Base-by-base conservation (phyloP, 2,329 filamentous ascomycete genomes). In the Samsoniella hepiali region DNA sequence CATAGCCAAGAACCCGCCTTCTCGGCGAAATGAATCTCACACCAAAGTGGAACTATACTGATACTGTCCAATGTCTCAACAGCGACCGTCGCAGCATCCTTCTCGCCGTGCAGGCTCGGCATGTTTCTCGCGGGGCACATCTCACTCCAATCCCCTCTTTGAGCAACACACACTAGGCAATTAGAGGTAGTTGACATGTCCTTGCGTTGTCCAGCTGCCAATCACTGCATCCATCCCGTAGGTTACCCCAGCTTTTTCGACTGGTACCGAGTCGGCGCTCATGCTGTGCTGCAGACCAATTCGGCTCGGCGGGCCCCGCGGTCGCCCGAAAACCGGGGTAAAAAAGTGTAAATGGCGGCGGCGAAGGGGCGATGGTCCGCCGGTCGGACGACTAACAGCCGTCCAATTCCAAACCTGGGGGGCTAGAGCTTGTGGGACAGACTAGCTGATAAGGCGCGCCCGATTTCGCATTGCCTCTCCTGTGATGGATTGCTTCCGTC, bases 311-410 rank as follows among this genome's bases (percentile, higher is more conserved):
- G 58, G 58, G 29, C 58, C 58, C 58, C 58, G 58, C 58, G 58
- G 49, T 57, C 31, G n/a, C 44, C 53, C 54, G 53, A 63, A 56
- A 63, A 50, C 45, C 45, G 53, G 53, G 61, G 45, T 50, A 63
- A 34, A 44, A 22, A 31, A 22, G 31, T 45, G 60, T 55, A 54
- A 40, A 54, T 42, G 58, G 36, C 58, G 56, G 32, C 51, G 51
- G 32, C 44, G 32, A n/a, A 34, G 34, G 32, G 32, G 45, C 47
- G 36, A 59, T 54, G 49, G 59, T 38, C 51, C 51, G 59, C 34
- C 42, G 45, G 22, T 49, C 57, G 40, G 40, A 56, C 59, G n/a
- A 38, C 31, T 47, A 62, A 47, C 32, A 40, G 44, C 40, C 59
- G 50, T 47, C 32, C 40, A 31, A 62, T 49, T 56, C 15, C 42